phyloP scores from a whole-genome alignment of 192 early-diverging fungal species.

The Piromyces sp. region DNA sequence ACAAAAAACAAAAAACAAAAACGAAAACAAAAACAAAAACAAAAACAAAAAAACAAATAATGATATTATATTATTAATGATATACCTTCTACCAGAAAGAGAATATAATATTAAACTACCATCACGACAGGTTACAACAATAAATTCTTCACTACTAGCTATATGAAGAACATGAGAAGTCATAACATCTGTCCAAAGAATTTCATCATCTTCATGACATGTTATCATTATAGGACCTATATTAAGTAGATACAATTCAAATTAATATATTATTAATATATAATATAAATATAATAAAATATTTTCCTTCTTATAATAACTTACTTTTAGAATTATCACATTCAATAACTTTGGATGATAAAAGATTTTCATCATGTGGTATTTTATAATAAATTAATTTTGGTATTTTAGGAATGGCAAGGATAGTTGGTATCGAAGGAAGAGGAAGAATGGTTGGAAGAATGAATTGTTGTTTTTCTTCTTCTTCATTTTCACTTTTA shows the following conservation, averaged over 20 bases:
- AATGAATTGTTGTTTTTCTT: background rate
- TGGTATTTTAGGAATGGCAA: background rate
- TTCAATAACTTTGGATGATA: background rate
- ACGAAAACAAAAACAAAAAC: background rate
- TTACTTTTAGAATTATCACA: background rate
- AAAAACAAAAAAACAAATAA: no score
- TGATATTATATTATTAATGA: no score
- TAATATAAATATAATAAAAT: no score
- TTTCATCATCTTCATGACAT: slow-evolving; percentile 9
- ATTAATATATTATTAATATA: no score
- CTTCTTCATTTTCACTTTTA: background rate
- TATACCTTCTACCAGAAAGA: slow-evolving; percentile 46
- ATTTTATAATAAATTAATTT: background rate
- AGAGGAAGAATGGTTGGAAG: background rate
- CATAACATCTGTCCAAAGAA: slow-evolving; percentile 43
- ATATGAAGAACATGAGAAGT: slow-evolving; percentile 35
- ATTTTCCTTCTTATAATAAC: no score
- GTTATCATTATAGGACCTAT: background rate
- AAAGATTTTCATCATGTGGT: background rate
- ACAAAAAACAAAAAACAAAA: no score
- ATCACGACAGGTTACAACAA: slow-evolving; percentile 46
- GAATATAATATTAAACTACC: slow-evolving; percentile 45
- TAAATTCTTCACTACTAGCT: slow-evolving; percentile 34
- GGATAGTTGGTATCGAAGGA: background rate
- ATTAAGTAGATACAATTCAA: no score